Evolutionary conservation across 768 basidiomycete species (phyloP), one percentile per base, ranked within the genome.

Genomic region (Suillus ampliporus): DNA sequence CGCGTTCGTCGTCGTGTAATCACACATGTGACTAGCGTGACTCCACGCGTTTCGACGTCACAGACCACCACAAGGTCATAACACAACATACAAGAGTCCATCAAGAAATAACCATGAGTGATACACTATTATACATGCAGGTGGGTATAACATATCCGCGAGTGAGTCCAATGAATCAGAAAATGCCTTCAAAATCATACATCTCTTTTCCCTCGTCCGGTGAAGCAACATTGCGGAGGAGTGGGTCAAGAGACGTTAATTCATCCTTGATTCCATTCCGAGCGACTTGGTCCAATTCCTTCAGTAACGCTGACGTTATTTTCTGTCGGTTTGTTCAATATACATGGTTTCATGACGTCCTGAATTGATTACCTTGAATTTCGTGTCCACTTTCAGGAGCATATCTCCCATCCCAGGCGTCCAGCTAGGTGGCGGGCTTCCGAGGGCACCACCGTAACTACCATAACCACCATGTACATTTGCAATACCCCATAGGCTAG

Each of bases 271-370:
- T 95, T 15, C 86, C 85, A 54, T 87, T 88, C 62, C 93, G 83
- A 53, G 94, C 93, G 52, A 92, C 86, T 44, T 84, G 81, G 75
- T 96, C 94, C 26, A 97, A 84, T 66, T 96, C 94, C 74, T 94
- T 95, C 61, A 94, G 76, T 11, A 97, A 77, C 46, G 77, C 78
- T 21, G 86, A 83, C n/a, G 89, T 90, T 65, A 95, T 87, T 89
- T 95, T 96, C 94, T 95, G 74, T 19, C 10, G 34, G 14, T 57
- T 40, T 40, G 34, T 51, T 43, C 6, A 50, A 31, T n/a, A 28
- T 48, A 17, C 44, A 50, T 9, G 28, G 37, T 34, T 15, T 51
- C 14, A 62, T 51, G 38, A 23, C 26, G 23, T n/a, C n/a, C 52
- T 1, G 40, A 28, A 56, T 58, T 37, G 21, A 43, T 57, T 51